phyloP scores from a whole-genome alignment of 495 filamentous ascomycete species.

The Xylona heveae region DNA sequence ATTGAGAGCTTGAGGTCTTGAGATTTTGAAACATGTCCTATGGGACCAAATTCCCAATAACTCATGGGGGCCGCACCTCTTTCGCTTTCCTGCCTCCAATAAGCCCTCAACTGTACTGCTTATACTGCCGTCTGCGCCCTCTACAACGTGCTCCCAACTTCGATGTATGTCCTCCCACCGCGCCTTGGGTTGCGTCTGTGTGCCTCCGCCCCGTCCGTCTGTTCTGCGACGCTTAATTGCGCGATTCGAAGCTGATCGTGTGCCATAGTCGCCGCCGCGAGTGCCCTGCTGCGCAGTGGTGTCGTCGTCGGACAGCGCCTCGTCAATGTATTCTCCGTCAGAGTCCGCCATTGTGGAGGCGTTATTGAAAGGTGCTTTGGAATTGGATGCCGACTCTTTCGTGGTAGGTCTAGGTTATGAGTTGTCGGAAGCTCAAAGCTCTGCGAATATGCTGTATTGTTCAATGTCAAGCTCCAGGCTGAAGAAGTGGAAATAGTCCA shows the following conservation, averaged over 20 bases:
- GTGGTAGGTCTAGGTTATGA: too few species aligned
- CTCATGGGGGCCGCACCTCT: constrained; percentile 27
- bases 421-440: too few species aligned
- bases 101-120: constrained; percentile 44
- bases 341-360: constrained; percentile 47
- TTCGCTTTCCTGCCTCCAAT: constrained; percentile 50
- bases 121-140: constrained; percentile 56
- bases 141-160: constrained; percentile 44
- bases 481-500: too few species aligned
- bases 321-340: constrained; percentile 67
- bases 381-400: too few species aligned
- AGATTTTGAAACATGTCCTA: too few species aligned
- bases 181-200: constrained; percentile 5
- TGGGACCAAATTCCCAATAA: constrained; percentile 1
- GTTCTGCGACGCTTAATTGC: constrained; percentile 5
- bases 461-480: too few species aligned
- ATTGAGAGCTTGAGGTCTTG: constrained; percentile 4
- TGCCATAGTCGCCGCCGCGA: constrained; percentile 13
- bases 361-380: too few species aligned
- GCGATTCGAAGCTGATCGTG: constrained; percentile 14
- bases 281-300: constrained; percentile 28
- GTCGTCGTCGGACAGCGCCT: constrained; percentile 63
- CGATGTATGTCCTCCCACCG: constrained; percentile 31
- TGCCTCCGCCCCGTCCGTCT: constrained; percentile 3
- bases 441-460: too few species aligned